Base-by-base conservation (phyloP, 2,329 filamentous ascomycete genomes). In the Xylaria sp. region DNA sequence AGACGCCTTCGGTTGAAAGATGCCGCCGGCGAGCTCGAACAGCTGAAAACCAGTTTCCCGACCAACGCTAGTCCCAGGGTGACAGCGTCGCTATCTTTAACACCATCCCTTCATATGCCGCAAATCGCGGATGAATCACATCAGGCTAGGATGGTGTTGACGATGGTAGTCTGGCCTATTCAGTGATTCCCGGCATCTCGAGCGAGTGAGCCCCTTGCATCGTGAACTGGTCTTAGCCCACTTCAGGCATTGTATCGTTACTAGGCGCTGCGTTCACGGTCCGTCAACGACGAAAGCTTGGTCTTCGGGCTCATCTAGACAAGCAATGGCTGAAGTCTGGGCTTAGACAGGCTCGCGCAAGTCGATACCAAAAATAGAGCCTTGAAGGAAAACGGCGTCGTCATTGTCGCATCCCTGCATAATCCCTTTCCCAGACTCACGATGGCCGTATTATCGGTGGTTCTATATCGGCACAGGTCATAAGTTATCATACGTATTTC, bases 221-320 rank as follows among this genome's bases (percentile, higher is more conserved):
- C 46, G 56, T 55, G 57, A 60, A 23, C 20, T 57, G 6, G 63
- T 30, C 48, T 55, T 55, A 39, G 46, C 30, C 53, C 25, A 36
- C 46, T 59, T n/a, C 5, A 34, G 12, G 20, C 52, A 34, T n/a
- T 12, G 25, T 45, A 13, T 30, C 32, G 50, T 59, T 34, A 32
- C 58, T 18, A 43, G 58, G 45, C 28, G 43, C 34, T 61, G 48
- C 52, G 13, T 58, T 45, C 34, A 50, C 34, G 52, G 59, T 43
- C 61, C 65, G 43, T 61, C 13, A 50, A 20, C 53, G 34, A 57
- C 45, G 23, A 43, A 59, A 32, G 7, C 18, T 52, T 63, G 48
- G 62, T 68, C 39, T 13, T 18, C 63, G 30, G 66, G 59, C 65
- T 63, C 55, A 15, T 68, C 68, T 63, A 68, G 66, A 66, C 63